Evolutionary conservation across 164 flowering plant genomes (phyloP).

Genomic region (Saururus chinensis): DNA sequence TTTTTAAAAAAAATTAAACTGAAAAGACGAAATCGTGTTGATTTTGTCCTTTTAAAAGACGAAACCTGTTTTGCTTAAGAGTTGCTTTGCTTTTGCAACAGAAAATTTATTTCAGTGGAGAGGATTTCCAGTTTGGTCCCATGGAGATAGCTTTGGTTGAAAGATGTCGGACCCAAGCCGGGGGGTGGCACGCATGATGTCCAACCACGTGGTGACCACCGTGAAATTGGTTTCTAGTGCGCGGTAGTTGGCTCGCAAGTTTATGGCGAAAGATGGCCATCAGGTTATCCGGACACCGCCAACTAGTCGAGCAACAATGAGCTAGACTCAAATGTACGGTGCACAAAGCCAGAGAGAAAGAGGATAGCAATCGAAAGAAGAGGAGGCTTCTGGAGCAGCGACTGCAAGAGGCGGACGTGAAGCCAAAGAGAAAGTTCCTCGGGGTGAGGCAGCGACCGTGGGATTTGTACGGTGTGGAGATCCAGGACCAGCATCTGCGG

Average conservation of each 20-base stretch:
- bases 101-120: too few relatives aligned
- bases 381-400: too few relatives aligned
- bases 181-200: slow-evolving; percentile 12
- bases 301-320: slow-evolving; percentile 56
- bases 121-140: slow-evolving; percentile 2
- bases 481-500: slow-evolving; percentile 42
- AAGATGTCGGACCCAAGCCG: neutral
- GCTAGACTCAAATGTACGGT: slow-evolving; percentile 7
- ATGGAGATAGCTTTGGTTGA: slow-evolving; percentile 5
- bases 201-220: slow-evolving; percentile 30
- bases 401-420: too few relatives aligned
- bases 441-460: slow-evolving; percentile 68
- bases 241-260: neutral
- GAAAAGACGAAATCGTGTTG: too few relatives aligned
- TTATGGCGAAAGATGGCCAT: slow-evolving; percentile 13
- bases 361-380: too few relatives aligned
- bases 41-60: too few relatives aligned
- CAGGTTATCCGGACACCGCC: slow-evolving; percentile 34
- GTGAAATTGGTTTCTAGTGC: slow-evolving; percentile 9
- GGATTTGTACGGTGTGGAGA: slow-evolving; percentile 76
- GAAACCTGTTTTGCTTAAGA: too few relatives aligned
- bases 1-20: too few relatives aligned
- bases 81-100: too few relatives aligned
- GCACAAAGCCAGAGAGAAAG: slow-evolving; percentile 24
- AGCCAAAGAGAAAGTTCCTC: too few relatives aligned